These are phyloP conservation scores for Calonectria leucothoes DNA, from an alignment of 2,329 filamentous ascomycete species.

Conservation along the genomic window DNA sequence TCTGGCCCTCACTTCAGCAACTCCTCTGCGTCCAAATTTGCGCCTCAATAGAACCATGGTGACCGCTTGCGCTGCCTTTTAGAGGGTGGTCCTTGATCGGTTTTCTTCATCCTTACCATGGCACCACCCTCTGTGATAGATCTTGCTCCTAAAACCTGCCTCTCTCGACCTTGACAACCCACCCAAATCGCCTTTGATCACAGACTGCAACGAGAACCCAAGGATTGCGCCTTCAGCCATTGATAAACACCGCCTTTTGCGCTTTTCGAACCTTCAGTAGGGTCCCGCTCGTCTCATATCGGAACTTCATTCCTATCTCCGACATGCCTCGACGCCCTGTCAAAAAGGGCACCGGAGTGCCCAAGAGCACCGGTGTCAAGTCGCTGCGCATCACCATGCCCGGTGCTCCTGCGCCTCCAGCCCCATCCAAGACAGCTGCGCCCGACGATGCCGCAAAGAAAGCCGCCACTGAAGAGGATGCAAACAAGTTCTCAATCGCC, in stretches of 20 bases:
- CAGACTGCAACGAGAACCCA: neutral
- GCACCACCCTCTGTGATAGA: conserved; percentile 65
- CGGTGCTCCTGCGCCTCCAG: neutral
- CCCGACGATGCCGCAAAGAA: conserved; percentile 43
- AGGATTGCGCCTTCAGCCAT: neutral
- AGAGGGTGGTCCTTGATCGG: conserved; percentile 63
- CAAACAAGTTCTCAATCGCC: conserved; percentile 54
- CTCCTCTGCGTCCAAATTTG: conserved; percentile 15
- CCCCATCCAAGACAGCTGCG: conserved; percentile 46
- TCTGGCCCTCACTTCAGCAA: conserved; percentile 7
- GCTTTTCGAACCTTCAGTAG: neutral
- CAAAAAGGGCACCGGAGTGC: conserved; percentile 32
- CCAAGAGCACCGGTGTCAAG: conserved; percentile 22
- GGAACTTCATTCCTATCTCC: neutral
- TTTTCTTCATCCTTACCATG: conserved; percentile 59
- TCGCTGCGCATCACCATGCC: conserved; percentile 37
- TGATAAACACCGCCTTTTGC: neutral
- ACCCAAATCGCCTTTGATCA: neutral
- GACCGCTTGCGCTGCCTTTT: conserved; percentile 59
- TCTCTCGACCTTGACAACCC: conserved; percentile 9
- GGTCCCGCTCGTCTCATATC: neutral
- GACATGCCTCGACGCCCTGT: conserved; percentile 38
- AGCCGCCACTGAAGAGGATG: conserved; percentile 54
- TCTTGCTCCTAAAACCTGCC: conserved; percentile 44
- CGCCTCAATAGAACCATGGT: conserved; percentile 37